Evolutionary conservation across 1,284 basidiomycete genomes (phyloP).

Genomic region (Taiwanofungus camphoratus): DNA sequence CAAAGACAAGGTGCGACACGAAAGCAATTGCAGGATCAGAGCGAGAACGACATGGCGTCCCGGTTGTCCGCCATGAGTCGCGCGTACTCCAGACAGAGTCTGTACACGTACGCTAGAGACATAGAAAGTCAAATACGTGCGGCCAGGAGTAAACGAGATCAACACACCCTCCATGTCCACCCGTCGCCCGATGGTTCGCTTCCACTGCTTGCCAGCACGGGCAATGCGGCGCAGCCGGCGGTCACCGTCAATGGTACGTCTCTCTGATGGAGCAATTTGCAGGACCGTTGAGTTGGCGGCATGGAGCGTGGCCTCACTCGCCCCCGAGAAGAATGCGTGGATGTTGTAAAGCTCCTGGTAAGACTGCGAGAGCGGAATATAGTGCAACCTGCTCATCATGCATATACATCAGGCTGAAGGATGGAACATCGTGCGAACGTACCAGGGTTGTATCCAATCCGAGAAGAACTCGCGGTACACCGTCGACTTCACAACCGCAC

Average conservation of each 20-base stretch:
- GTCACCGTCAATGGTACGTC: conserved; percentile 60
- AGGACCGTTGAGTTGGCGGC: conserved; percentile 46
- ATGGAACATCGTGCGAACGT: conserved; percentile 22
- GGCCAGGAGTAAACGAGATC: conserved; percentile 2
- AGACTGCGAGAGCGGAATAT: conserved; percentile 80
- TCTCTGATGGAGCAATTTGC: conserved; percentile 21
- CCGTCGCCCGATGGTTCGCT: conserved; percentile 70
- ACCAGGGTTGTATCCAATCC: conserved; percentile 84
- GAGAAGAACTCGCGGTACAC: conserved; percentile 89
- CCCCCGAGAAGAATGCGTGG: conserved; percentile 85
- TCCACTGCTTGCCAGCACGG: conserved; percentile 86
- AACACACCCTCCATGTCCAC: conserved; percentile 86
- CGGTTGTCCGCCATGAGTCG: conserved; percentile 80
- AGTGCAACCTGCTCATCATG: conserved; percentile 70
- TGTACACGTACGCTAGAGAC: conserved; percentile 74
- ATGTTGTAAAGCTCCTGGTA: conserved; percentile 93
- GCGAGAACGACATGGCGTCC: conserved; percentile 54
- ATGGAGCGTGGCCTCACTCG: conserved; percentile 53
- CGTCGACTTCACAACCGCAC: conserved; percentile 84
- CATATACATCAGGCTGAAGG: conserved; percentile 6
- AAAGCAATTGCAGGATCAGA: conserved; percentile 17
- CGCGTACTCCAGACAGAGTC: conserved; percentile 86
- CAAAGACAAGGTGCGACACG: neutral
- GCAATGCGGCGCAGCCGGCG: conserved; percentile 76
- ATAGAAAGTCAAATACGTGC: conserved; percentile 13